Evolutionary conservation across 495 filamentous ascomycete species (phyloP), one percentile per base, ranked within the genome.

Genomic region (Evansstolkia leycettana): DNA sequence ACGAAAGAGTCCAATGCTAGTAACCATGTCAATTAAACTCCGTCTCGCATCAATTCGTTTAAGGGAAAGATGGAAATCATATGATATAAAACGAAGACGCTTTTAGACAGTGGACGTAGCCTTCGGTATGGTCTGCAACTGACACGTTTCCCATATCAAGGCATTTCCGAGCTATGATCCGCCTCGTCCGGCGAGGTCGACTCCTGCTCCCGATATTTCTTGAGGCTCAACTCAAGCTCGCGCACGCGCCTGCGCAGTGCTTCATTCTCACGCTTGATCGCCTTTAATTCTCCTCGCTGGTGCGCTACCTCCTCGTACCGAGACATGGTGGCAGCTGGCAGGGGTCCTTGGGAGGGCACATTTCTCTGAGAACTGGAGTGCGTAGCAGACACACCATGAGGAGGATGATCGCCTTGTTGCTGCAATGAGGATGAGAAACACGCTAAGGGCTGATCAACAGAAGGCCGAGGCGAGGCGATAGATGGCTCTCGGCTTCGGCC

Each of bases 221-320:
- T 57, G 34, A 61, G 23, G 7, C 37, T 45, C 11, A 43, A 45
- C 46, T 93, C 86, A 19, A 92, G 57, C 40, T 88, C 84, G 32
- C 77, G 69, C 15, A 94, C 73, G 14, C 83, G 71, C 33, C 69
- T 64, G 45, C 78, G 78, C 29, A 94, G 62, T 25, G 64, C 52
- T 37, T 92, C 86, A 47, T 94, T 94, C 60, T 94, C 87, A 7
- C 69, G 62, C 56, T 81, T 85, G 25, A 80, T 72, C 5, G 57
- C 57, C 31, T 93, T 85, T 9, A 90, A 47, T 48, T 92, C 85
- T 31, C 66, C 64, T 27, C 75, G 70, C 37, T 83, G 78, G 34
- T 72, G 67, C 0, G 73, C 66, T 2, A 72, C 69, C 52, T 92
- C 84, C 45, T 89, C 82, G 50, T 80, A 82, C 3, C 81, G 37